Evolutionary conservation across 1,139 yeast genomes (phyloP).

Genomic region (Yamadazyma dendronema): DNA sequence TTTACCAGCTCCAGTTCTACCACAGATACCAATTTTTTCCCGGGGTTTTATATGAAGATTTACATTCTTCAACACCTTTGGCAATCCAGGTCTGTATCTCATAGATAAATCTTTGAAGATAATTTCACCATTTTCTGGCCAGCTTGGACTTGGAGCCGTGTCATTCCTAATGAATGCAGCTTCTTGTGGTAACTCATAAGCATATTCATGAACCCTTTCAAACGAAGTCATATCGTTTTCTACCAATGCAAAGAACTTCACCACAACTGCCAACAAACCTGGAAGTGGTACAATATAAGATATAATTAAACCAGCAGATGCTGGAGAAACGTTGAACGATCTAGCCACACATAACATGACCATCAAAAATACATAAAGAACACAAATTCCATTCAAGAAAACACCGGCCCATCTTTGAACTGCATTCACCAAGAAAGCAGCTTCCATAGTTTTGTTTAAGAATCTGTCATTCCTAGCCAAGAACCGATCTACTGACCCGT

Average conservation of each 20-base stretch:
- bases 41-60: conserved; percentile 45
- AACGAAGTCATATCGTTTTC: conserved; percentile 85
- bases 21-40: conserved; percentile 72
- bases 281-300: conserved; percentile 56
- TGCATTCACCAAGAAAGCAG: conserved; percentile 63
- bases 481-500: conserved; percentile 49
- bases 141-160: conserved; percentile 48
- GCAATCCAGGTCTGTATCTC: conserved; percentile 75
- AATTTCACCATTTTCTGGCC: conserved; percentile 50
- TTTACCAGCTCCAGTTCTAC: conserved; percentile 82
- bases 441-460: conserved; percentile 66
- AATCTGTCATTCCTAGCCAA: conserved; percentile 44
- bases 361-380: conserved; percentile 43
- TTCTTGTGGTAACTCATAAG: conserved; percentile 43
- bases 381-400: conserved; percentile 57
- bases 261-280: conserved; percentile 44
- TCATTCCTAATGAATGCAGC: conserved; percentile 47
- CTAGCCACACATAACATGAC: conserved; percentile 62
- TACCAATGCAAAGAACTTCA: conserved; percentile 60
- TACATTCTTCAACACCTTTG: conserved; percentile 64
- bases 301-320: conserved; percentile 70
- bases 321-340: conserved; percentile 59
- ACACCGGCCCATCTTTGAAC: conserved; percentile 80
- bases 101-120: conserved; percentile 56
- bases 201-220: conserved; percentile 76